phyloP scores from a whole-genome alignment of 441 rosid species.

The Euphorbia schlechtendalii region DNA sequence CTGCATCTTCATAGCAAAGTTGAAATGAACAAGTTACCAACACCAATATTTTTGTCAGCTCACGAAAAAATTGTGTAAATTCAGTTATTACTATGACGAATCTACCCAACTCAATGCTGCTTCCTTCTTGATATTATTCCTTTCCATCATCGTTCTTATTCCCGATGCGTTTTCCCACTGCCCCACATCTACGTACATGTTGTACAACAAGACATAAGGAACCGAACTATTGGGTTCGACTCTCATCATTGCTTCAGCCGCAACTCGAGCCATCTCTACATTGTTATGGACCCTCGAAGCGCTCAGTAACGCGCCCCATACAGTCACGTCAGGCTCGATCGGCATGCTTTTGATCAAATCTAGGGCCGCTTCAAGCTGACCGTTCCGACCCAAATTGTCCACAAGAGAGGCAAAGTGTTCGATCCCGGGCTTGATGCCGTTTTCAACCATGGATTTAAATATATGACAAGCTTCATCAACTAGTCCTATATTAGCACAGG shows the following conservation, averaged over 20 bases:
- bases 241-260: constrained; percentile 56
- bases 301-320: constrained; percentile 67
- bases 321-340: constrained; percentile 51
- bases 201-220: constrained; percentile 50
- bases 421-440: constrained; percentile 40
- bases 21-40: no score
- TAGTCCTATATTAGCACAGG: constrained; percentile 57
- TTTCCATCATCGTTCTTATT: constrained; percentile 46
- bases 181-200: constrained; percentile 51
- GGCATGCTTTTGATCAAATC: constrained; percentile 47
- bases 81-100: constrained; percentile 9
- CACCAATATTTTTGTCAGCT: no score
- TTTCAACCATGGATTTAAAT: constrained; percentile 49
- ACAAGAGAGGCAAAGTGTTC: constrained; percentile 58
- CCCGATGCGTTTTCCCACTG: constrained; percentile 51
- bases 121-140: constrained; percentile 40
- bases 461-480: constrained; percentile 45
- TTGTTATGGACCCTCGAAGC: constrained; percentile 54
- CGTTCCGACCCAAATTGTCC: constrained; percentile 46
- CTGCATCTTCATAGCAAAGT: no score
- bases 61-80: no score
- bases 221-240: constrained; percentile 61
- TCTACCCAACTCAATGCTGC: constrained; percentile 45
- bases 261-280: constrained; percentile 39
- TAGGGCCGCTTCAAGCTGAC: constrained; percentile 50